Evolutionary conservation across 2,329 filamentous ascomycete genomes (phyloP), one percentile per base, ranked within the genome.

Genomic region (Penicillium sp.): DNA sequence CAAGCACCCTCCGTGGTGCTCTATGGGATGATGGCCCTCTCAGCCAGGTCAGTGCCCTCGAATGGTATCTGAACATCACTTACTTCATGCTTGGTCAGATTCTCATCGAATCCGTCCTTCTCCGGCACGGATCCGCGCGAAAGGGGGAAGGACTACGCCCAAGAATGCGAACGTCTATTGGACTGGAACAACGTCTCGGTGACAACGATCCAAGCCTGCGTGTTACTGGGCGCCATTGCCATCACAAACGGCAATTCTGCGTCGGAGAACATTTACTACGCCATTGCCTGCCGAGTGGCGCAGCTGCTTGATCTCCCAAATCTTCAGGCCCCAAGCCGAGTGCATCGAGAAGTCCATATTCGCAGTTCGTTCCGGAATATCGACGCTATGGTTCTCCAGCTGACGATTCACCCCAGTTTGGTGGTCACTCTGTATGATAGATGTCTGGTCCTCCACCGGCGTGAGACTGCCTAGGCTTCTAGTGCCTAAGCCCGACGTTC

Each of bases 401-500:
- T 15, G 9, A 31, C 31, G 21, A 38, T 16, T 10, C 11, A 2
- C 5, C 7, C 41, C 59, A 54, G 59, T 59, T 4, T 70, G 65
- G 63, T 69, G 67, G 67, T 58, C 63, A 2, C 48, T 69, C 1
- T 66, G 59, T 44, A 69, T 70, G 67, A 65, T 68, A 30, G 67
- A 70, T 36, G 57, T 64, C 13, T 70, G 66, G 67, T 65, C 59
- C 7, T 63, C 64, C 2, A 55, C 60, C 8, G 66, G 65, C 2
- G 51, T 68, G 3, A 52, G 60, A 4, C 46, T 68, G 7, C 63
- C 64, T 7, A 56, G 62, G 9, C 57, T 63, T 34, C 53, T 69
- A 19, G 32, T 42, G 8, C 54, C 50, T 6, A 33, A 46, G 1
- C 48, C 57, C 9, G 41, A 57, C 11, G 40, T 64, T 1, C 59